Evolutionary conservation across 495 filamentous ascomycete genomes (phyloP), one percentile per base, ranked within the genome.

Genomic region (Hypoxylon lienhwacheense): DNA sequence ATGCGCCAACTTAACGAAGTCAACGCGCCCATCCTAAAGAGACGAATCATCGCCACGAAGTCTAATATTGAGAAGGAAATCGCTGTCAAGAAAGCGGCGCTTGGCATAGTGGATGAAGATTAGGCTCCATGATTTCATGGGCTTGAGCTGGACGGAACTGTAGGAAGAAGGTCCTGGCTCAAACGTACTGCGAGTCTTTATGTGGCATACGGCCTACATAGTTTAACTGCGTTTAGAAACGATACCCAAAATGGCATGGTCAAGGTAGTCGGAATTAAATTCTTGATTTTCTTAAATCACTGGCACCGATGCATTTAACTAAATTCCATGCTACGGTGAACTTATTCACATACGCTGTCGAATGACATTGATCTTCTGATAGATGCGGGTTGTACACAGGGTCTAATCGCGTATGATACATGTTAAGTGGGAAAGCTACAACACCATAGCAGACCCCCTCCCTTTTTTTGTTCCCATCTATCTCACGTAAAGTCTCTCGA

Each of bases 51-150:
- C 12, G 25, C 26, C 4, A 55, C 39, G 21, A 69, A 74, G 55
- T 67, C 65, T n/a, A 82, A 71, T 52, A 77, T 84, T 40, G 70
- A 73, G 61, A 79, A 74, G 26, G 82, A 87, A 63, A 73, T 85
- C 24, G 68, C 73, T 34, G 65, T 86, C 28, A 87, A 86, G 71
- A 76, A 72, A 67, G 72, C 74, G 5, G 70, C 77, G 4, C 70
- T 82, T 31, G 74, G 74, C 7, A 64, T 77, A 40, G 70, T 62
- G 8, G 73, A 68, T 1, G 76, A 80, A 15, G 75, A 79, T 26
- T 66, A 59, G n/a, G n/a, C n/a, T n/a, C 24, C 24, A 26, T 26
- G 8, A 26, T 26, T 26, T n/a, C n/a, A n/a, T n/a, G 68, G 64
- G 35, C 61, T 17, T 51, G 21, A 22, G 12, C 4, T 35, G 33